A percentile compares a stretch with the other conserved stretches of the same genome.
phyloP scores from a whole-genome alignment of 139 green algal genomes.

The Picochlorum sp. region DNA sequence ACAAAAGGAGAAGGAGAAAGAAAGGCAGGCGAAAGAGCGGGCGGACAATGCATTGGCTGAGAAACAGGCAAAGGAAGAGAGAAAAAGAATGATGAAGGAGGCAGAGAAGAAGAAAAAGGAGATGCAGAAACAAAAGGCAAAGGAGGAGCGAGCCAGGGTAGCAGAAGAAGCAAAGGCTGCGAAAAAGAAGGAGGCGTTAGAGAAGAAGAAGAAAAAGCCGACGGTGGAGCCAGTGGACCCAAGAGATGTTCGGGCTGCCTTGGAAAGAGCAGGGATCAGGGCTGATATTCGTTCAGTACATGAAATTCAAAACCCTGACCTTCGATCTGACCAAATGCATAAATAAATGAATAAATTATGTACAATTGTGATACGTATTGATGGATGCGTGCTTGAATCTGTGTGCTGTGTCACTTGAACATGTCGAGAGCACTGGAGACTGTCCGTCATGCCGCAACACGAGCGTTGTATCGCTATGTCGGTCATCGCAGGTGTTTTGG shows the following conservation, averaged over 20 bases:
- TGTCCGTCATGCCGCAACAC: not conserved
- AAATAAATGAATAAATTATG: not conserved
- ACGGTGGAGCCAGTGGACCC: not conserved
- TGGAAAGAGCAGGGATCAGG: not conserved
- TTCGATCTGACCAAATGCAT: not conserved
- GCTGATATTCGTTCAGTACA: not conserved
- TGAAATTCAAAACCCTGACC: constrained; percentile 1
- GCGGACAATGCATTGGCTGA: constrained; percentile 6
- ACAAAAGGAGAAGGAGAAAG: constrained; percentile 5
- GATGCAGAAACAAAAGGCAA: constrained; percentile 7
- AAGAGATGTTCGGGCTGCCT: not conserved
- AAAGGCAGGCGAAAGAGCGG: not conserved
- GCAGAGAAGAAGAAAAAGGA: constrained; percentile 18
- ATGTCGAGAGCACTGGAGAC: not conserved
- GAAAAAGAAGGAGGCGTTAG: not conserved
- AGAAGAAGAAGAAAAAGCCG: not conserved
- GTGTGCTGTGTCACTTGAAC: not conserved
- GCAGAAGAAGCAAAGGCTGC: constrained; percentile 2
- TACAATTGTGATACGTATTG: not conserved
- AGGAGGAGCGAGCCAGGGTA: constrained; percentile 5
- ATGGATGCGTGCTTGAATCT: not conserved
- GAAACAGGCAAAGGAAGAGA: constrained; percentile 6
- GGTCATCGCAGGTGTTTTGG: not conserved
- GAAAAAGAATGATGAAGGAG: constrained; percentile 13
- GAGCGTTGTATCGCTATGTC: not conserved